These are phyloP conservation scores for Nemania sp. DNA, from an alignment of 2,329 filamentous ascomycete species.

Conservation along the genomic window DNA sequence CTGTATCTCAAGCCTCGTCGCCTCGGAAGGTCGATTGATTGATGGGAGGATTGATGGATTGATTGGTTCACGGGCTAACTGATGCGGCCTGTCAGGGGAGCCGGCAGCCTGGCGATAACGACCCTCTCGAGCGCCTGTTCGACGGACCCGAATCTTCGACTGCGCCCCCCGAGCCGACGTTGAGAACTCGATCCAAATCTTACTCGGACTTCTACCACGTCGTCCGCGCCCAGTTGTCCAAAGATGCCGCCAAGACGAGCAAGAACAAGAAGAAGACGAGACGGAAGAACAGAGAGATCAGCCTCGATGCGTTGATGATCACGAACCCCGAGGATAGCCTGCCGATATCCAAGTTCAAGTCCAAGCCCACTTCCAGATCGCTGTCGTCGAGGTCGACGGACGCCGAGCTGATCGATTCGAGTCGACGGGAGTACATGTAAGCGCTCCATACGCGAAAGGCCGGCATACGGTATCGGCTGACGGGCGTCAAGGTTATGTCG, in stretches of 20 bases:
- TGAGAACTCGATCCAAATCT: conserved; percentile 72
- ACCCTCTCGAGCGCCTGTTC: conserved; percentile 60
- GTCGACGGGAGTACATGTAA: conserved; percentile 83
- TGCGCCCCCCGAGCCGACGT: conserved; percentile 67
- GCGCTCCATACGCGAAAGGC: conserved; percentile 36
- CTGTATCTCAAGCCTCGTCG: too few species aligned
- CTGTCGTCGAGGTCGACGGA: conserved; percentile 61
- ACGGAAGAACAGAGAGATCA: conserved; percentile 48
- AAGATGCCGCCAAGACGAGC: conserved; percentile 46
- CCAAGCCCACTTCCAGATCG: too few species aligned
- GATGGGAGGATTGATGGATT: not conserved
- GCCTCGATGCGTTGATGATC: conserved; percentile 57
- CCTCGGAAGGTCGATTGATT: too few species aligned
- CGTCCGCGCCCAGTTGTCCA: conserved; percentile 60
- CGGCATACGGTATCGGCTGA: conserved; percentile 36
- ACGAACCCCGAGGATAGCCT: conserved; percentile 36
- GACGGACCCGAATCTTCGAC: conserved; percentile 61
- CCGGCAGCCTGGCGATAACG: conserved; percentile 56
- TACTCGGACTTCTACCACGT: conserved; percentile 76
- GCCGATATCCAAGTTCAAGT: conserved; percentile 26
- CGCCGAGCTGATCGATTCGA: conserved; percentile 74
- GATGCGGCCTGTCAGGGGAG: conserved; percentile 50
- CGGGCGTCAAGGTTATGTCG: conserved; percentile 65
- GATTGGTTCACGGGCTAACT: conserved; percentile 25
- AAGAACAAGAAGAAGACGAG: conserved; percentile 44